phyloP scores from a whole-genome alignment of 2,329 filamentous ascomycete genomes.

The Pestalotiopsis sp. region DNA sequence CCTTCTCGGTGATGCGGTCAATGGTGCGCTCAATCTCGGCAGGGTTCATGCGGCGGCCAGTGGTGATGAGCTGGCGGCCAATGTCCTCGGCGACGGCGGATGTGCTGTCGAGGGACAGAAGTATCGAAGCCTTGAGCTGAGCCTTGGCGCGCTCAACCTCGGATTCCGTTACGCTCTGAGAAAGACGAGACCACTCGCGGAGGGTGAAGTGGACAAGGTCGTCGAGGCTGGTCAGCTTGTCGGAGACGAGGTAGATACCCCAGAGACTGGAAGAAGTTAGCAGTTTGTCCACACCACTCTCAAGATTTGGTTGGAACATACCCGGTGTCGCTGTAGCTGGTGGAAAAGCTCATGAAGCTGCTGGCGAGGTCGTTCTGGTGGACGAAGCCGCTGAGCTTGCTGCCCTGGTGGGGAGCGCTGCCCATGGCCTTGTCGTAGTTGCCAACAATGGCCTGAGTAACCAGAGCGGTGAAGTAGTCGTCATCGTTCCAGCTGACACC shows the following conservation, averaged over 20 bases:
- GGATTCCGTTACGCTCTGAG: constrained; percentile 81
- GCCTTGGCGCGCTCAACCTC: constrained; percentile 99
- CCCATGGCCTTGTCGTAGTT: constrained; percentile 99
- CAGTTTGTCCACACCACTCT: background rate
- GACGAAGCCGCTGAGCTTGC: constrained; percentile 94
- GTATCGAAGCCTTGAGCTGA: constrained; percentile 97
- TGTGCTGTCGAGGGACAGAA: constrained; percentile 95
- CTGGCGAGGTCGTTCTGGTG: constrained; percentile 96
- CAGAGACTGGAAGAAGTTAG: constrained; percentile 72
- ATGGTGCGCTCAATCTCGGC: constrained; percentile 95
- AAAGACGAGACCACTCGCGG: constrained; percentile 96
- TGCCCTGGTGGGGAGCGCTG: constrained; percentile 94
- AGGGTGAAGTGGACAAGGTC: constrained; percentile 98
- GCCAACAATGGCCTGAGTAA: constrained; percentile 97
- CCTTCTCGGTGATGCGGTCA: constrained; percentile 87
- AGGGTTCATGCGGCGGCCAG: constrained; percentile 86
- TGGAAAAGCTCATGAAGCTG: constrained; percentile 99
- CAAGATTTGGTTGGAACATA: constrained; percentile 50
- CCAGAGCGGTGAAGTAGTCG: constrained; percentile 97
- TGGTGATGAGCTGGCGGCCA: constrained; percentile 97
- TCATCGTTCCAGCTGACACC: constrained; percentile 99
- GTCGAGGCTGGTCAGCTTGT: constrained; percentile 84
- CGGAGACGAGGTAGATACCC: constrained; percentile 98
- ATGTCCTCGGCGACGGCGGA: constrained; percentile 98
- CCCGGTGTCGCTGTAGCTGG: constrained; percentile 99